Evolutionary conservation across 2,329 filamentous ascomycete species (phyloP), one percentile per base, ranked within the genome.

Genomic region (Hypoxylon sp.): DNA sequence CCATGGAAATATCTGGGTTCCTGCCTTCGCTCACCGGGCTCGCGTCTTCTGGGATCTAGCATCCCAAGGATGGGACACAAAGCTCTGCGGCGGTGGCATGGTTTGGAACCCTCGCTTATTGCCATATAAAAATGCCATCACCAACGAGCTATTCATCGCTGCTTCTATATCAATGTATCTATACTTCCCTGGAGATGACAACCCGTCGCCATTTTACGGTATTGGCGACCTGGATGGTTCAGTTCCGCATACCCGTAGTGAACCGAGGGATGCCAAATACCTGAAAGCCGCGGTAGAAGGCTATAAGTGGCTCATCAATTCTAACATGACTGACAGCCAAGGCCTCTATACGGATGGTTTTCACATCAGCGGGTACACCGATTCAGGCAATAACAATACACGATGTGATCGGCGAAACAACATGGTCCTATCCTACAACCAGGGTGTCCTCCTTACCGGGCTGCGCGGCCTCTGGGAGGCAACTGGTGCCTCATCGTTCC

Each of bases 71-170:
- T 98, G 94, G 93, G 91, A 96, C 74, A 91, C 87, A 20, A 84
- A 83, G 22, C 84, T 97, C 4, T 98, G 95, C 73, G 86, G 86
- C 3, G 95, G 95, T 20, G 95, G 95, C 45, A 96, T 98, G 91
- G 86, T 89, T 12, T 98, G 95, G 95, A 96, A 92, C 70, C 93
- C 93, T 2, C 86, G 87, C 33, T 80, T 95, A 26, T 78, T 84
- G 38, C 93, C 93, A 0, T 98, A 97, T 81, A 98, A 97, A 76
- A 98, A 98, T 74, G 93, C 95, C 67, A 96, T 98, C 72, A 98
- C 95, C 28, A 97, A 97, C 74, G 89, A 97, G 76, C 85, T 97
- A 0, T 97, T 87, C 79, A 92, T 97, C 64, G 85, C 94, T 0
- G 93, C 93, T 0, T 96, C 92, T 20, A 86, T 95, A 33, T 87